Conservation (phyloP, 1,284 basidiomycete genomes). For the Malassezia vespertilionis region DNA sequence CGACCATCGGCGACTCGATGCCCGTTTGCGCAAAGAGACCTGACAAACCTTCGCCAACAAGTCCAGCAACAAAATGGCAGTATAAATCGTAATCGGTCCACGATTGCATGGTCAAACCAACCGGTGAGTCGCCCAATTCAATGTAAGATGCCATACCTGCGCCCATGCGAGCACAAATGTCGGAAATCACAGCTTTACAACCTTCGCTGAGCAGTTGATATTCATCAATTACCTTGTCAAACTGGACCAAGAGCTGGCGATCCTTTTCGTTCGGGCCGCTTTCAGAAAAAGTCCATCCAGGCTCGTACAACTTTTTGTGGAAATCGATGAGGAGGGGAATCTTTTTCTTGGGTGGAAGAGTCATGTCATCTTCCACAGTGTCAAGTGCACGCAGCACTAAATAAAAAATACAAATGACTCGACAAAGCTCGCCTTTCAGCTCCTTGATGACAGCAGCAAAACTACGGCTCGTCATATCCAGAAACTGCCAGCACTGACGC, state of each 20-base stretch:
- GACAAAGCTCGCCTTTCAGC: constrained; percentile 82
- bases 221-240: constrained; percentile 72
- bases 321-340: constrained; percentile 75
- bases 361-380: constrained; percentile 98
- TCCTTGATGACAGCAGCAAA: constrained; percentile 94
- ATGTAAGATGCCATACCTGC: constrained; percentile 85
- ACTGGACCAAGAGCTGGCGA: constrained; percentile 73
- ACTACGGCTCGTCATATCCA: constrained; percentile 78
- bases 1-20: constrained; percentile 69
- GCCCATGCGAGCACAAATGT: constrained; percentile 63
- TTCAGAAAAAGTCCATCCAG: constrained; percentile 77
- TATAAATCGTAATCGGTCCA: constrained; percentile 81
- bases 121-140: constrained; percentile 27
- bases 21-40: constrained; percentile 76
- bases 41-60: constrained; percentile 92
- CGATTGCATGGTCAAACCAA: constrained; percentile 22
- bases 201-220: constrained; percentile 54
- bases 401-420: constrained; percentile 85
- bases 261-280: constrained; percentile 84
- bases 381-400: constrained; percentile 84
- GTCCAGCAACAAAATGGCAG: constrained; percentile 95
- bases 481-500: constrained; percentile 78
- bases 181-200: constrained; percentile 70
- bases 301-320: constrained; percentile 66
- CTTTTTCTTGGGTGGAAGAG: constrained; percentile 73